A percentile compares a stretch with the other conserved stretches of the same genome.
phyloP scores from a whole-genome alignment of 202 grass and related monocot genomes.

The Digitaria exilis region DNA sequence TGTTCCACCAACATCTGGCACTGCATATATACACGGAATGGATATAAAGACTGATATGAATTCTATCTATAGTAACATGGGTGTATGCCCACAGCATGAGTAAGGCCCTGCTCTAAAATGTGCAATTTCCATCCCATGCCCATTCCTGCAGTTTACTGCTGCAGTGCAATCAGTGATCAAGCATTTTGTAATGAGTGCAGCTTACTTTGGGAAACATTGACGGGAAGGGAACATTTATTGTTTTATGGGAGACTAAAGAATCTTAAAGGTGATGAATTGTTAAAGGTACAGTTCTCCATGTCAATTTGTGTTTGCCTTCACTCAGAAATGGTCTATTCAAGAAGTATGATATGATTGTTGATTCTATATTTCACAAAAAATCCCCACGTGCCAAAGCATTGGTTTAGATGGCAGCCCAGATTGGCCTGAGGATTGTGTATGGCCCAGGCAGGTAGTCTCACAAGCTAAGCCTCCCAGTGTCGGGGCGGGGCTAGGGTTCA shows the following conservation, averaged over 20 bases:
- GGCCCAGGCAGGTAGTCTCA: no score
- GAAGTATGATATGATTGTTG: not conserved
- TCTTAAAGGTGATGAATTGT: conserved; percentile 67
- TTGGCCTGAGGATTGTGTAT: no score
- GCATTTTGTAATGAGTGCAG: conserved; percentile 42
- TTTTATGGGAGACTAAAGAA: conserved; percentile 98
- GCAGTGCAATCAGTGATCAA: not conserved
- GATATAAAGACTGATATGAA: conserved; percentile 76
- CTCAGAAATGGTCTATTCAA: not conserved
- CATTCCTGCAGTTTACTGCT: not conserved
- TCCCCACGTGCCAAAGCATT: no score
- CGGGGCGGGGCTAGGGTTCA: no score
- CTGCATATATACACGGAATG: conserved; percentile 82
- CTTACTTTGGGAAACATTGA: conserved; percentile 96
- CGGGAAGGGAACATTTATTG: conserved; percentile 79
- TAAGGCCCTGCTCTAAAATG: conserved; percentile 40
- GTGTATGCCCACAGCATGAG: conserved; percentile 96
- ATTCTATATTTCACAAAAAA: no score
- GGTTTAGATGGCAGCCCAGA: no score
- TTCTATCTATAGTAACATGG: conserved; percentile 81
- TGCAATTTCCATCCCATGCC: not conserved
- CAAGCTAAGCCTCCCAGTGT: no score
- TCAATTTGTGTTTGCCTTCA: conserved; percentile 7
- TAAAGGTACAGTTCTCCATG: conserved; percentile 58
- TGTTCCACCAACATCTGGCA: conserved; percentile 74